Conservation (phyloP, 768 basidiomycete species). For the Chiua virens region DNA sequence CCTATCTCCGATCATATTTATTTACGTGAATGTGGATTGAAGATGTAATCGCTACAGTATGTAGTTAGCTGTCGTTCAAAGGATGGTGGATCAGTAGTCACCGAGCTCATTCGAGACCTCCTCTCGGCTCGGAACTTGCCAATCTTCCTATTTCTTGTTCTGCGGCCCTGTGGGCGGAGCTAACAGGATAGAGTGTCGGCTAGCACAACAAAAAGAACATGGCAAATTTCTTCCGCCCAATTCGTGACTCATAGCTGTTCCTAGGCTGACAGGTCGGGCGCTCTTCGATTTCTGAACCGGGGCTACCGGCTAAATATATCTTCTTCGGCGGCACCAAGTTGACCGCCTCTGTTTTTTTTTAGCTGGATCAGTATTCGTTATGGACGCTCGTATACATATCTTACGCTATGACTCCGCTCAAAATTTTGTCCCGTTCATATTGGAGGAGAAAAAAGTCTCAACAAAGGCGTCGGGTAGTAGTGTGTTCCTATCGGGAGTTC, state of each 20-base stretch:
- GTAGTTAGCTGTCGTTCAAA: too few relatives aligned
- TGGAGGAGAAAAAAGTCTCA: background rate
- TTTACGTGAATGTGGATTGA: slow-evolving; percentile 10
- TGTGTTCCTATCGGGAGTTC: background rate
- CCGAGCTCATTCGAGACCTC: background rate
- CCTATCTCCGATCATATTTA: background rate
- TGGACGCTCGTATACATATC: background rate
- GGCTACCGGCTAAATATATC: too few relatives aligned
- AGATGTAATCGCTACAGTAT: slow-evolving; percentile 21
- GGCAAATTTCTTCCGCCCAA: slow-evolving; percentile 5
- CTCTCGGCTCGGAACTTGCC: slow-evolving; percentile 7
- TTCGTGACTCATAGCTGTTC: background rate
- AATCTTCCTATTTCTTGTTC: background rate
- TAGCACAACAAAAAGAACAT: slow-evolving; percentile 2
- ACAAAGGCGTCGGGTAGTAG: slow-evolving; percentile 6
- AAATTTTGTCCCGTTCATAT: background rate
- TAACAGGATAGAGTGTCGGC: background rate
- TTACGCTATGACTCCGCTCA: background rate
- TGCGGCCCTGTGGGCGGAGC: slow-evolving; percentile 4
- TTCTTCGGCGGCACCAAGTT: too few relatives aligned
- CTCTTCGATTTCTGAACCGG: too few relatives aligned
- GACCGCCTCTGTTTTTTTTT: background rate
- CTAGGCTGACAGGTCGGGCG: background rate
- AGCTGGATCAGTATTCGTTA: background rate
- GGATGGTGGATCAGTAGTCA: background rate